phyloP scores from a whole-genome alignment of 306 rosid species.

The Castanea mollissima region DNA sequence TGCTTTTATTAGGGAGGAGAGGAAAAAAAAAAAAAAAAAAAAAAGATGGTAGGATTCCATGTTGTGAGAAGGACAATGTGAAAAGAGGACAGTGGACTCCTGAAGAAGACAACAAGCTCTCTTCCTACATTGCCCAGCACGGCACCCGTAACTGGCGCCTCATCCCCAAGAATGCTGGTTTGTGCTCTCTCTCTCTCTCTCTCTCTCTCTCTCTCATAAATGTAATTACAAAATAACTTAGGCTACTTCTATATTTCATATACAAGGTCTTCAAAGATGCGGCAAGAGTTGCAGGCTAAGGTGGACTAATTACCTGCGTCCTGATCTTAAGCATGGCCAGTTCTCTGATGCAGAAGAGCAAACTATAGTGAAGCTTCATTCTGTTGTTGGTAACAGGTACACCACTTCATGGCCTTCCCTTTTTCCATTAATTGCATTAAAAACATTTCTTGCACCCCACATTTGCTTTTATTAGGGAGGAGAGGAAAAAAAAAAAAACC shows the following conservation, averaged over 20 bases:
- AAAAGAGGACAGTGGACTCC: constrained; percentile 95
- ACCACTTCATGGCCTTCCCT: not conserved
- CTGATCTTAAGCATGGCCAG: constrained; percentile 91
- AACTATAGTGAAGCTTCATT: constrained; percentile 83
- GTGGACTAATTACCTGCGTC: constrained; percentile 88
- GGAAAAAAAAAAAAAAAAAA: not conserved
- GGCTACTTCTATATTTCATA: not conserved
- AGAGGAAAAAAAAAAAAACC: not conserved
- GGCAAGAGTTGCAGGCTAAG: constrained; percentile 90
- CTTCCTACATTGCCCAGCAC: constrained; percentile 68
- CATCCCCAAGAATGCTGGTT: constrained; percentile 64
- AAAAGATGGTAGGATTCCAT: constrained; percentile 81
- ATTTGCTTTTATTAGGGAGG: not conserved
- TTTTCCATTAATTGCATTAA: not conserved
- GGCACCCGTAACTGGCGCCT: constrained; percentile 68
- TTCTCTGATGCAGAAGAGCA: constrained; percentile 82
- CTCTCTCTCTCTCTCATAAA: not conserved
- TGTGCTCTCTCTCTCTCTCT: not conserved
- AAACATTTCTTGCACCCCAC: not conserved
- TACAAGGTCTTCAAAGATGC: constrained; percentile 77
- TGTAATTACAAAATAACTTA: not conserved
- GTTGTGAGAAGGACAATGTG: constrained; percentile 82
- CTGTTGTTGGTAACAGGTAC: constrained; percentile 89
- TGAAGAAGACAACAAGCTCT: constrained; percentile 88
- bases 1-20: not conserved